Conservation (phyloP, 2,329 filamentous ascomycete species). For the Ascochyta rabiei region DNA sequence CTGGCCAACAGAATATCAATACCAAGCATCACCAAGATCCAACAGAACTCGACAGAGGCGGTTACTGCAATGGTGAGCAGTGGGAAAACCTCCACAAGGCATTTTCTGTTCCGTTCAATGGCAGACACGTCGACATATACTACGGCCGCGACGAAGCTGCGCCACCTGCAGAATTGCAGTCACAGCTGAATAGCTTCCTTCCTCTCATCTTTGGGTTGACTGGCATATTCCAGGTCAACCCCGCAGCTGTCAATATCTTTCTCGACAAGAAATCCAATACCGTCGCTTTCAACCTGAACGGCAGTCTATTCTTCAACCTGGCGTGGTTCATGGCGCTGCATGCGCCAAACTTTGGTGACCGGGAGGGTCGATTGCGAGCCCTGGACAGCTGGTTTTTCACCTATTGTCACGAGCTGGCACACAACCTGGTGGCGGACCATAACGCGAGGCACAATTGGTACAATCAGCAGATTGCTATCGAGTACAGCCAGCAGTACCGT, state of each 20-base stretch:
- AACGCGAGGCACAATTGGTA: conserved; percentile 48
- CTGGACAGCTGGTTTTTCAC: conserved; percentile 92
- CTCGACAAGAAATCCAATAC: conserved; percentile 79
- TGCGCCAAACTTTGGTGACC: conserved; percentile 29
- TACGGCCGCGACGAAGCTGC: conserved; percentile 40
- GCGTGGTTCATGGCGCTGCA: conserved; percentile 86
- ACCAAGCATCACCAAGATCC: conserved; percentile 45
- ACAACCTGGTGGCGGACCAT: conserved; percentile 84
- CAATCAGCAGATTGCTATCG: conserved; percentile 47
- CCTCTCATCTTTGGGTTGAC: conserved; percentile 44
- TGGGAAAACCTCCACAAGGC: conserved; percentile 48
- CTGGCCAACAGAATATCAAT: conserved; percentile 41
- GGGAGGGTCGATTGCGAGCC: conserved; percentile 47
- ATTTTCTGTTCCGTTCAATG: conserved; percentile 42
- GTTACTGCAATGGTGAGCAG: conserved; percentile 47
- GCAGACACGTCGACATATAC: conserved; percentile 45
- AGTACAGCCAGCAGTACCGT: conserved; percentile 42
- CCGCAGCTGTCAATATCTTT: conserved; percentile 80
- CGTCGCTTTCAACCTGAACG: conserved; percentile 89
- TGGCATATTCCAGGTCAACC: conserved; percentile 68
- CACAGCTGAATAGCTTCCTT: conserved; percentile 36
- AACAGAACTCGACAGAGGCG: conserved; percentile 46
- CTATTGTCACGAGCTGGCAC: conserved; percentile 92
- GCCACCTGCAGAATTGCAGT: conserved; percentile 34
- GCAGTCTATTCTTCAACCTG: conserved; percentile 92